Evolutionary conservation across 2,329 filamentous ascomycete genomes (phyloP).

Genomic region (Xylariomycetidae sp.): DNA sequence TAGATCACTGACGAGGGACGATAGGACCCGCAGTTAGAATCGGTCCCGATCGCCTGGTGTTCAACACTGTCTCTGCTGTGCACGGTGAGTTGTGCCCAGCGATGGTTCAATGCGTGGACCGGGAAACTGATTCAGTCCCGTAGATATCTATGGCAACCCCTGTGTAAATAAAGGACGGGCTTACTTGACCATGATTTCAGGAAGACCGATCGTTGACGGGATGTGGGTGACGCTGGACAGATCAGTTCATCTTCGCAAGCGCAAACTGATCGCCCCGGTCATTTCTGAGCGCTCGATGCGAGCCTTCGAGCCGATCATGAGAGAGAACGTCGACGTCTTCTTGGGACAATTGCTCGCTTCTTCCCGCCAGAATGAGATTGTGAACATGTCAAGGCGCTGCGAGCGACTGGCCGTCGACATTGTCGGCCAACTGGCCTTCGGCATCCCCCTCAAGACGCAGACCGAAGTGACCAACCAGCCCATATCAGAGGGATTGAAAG

Average conservation of each 20-base stretch:
- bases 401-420: conserved; percentile 10
- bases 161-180: too few species aligned
- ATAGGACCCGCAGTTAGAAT: neutral
- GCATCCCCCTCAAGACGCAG: conserved; percentile 6
- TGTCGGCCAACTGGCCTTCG: conserved; percentile 10
- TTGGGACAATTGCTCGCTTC: conserved; percentile 4
- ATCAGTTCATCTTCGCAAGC: conserved; percentile 6
- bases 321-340: conserved; percentile 8
- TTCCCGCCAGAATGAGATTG: neutral
- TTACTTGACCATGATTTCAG: too few species aligned
- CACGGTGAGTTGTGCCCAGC: too few species aligned
- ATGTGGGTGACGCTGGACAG: too few species aligned
- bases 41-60: neutral
- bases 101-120: too few species aligned
- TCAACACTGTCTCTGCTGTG: conserved; percentile 1
- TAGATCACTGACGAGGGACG: neutral
- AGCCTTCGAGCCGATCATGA: conserved; percentile 10
- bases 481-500: neutral
- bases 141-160: too few species aligned
- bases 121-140: too few species aligned
- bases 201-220: too few species aligned
- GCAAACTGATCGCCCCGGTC: conserved; percentile 6
- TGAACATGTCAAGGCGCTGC: conserved; percentile 10
- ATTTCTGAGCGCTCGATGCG: conserved; percentile 11
- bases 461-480: conserved; percentile 2